A percentile compares a stretch with the other conserved stretches of the same genome.
phyloP scores from a whole-genome alignment of 768 basidiomycete genomes.

The Lactarius hatsudake region DNA sequence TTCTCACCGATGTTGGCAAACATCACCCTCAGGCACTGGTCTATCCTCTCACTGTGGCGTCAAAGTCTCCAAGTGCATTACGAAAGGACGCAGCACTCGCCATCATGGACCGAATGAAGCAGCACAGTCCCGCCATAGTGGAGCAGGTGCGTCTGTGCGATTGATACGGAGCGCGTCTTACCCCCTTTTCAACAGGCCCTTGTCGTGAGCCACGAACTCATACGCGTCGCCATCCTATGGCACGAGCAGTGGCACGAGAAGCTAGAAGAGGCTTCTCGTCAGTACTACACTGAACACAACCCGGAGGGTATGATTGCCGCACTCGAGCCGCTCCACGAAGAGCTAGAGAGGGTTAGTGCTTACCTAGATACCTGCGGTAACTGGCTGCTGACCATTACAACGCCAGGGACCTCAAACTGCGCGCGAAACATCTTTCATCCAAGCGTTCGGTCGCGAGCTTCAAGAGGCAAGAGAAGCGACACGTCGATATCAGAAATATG shows the following conservation, averaged over 20 bases:
- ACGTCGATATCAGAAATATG: conserved; percentile 78
- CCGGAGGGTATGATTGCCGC: conserved; percentile 95
- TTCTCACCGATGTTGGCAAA: conserved; percentile 90
- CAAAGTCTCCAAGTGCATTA: conserved; percentile 84
- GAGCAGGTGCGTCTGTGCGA: conserved; percentile 58
- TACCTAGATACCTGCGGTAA: background rate
- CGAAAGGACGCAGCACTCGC: conserved; percentile 78
- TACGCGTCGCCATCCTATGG: conserved; percentile 97
- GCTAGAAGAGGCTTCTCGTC: conserved; percentile 92
- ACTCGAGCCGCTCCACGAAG: conserved; percentile 88
- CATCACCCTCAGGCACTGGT: conserved; percentile 97
- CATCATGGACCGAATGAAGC: conserved; percentile 92
- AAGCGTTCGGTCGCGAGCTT: conserved; percentile 90
- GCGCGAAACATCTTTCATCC: conserved; percentile 91
- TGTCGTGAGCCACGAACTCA: conserved; percentile 89
- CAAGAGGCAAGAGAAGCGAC: conserved; percentile 91
- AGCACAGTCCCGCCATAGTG: conserved; percentile 85
- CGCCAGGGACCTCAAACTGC: conserved; percentile 86
- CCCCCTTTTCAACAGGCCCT: conserved; percentile 53
- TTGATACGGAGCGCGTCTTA: background rate
- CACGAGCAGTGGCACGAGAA: conserved; percentile 99
- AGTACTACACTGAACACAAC: conserved; percentile 97
- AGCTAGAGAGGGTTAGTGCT: conserved; percentile 73
- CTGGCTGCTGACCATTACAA: conserved; percentile 5
- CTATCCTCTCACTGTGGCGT: conserved; percentile 93